These are phyloP conservation scores for Leccinum truebloodii DNA, from an alignment of 768 basidiomycete genomes.

Conservation along the genomic window DNA sequence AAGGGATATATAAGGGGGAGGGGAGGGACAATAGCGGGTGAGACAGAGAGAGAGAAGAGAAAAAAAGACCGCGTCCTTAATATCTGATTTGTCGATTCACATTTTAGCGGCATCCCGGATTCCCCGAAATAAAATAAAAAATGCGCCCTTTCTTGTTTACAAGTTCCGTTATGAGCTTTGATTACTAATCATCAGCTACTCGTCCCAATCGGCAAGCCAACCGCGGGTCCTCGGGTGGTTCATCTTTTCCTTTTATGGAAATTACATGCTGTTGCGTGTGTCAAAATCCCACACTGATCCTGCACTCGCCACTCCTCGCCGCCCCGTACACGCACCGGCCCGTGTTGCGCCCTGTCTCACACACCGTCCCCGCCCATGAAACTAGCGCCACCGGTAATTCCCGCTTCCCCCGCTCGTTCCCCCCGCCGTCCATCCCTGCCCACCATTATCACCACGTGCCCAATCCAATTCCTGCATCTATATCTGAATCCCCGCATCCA, in stretches of 20 bases:
- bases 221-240: conserved; percentile 36
- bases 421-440: conserved; percentile 13
- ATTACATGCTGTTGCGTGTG: conserved; percentile 27
- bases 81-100: conserved; percentile 42
- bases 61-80: conserved; percentile 35
- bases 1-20: conserved; percentile 12
- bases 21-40: conserved; percentile 14
- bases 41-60: conserved; percentile 28
- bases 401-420: conserved; percentile 23
- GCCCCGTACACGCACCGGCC: conserved; percentile 15
- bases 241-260: conserved; percentile 16
- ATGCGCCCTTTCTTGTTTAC: conserved; percentile 26
- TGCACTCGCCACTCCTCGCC: conserved; percentile 27
- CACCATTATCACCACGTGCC: conserved; percentile 10
- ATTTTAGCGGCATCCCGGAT: conserved; percentile 30
- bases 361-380: conserved; percentile 11
- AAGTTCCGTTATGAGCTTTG: conserved; percentile 36
- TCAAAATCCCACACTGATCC: conserved; percentile 25
- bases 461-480: not conserved
- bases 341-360: conserved; percentile 13
- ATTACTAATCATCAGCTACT: conserved; percentile 23
- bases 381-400: conserved; percentile 29
- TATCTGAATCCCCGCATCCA: conserved; percentile 12
- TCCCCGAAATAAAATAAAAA: conserved; percentile 19
- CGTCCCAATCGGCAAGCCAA: conserved; percentile 30